Evolutionary conservation across 83 land plant species (phyloP).

Genomic region (Picea engelmannii): DNA sequence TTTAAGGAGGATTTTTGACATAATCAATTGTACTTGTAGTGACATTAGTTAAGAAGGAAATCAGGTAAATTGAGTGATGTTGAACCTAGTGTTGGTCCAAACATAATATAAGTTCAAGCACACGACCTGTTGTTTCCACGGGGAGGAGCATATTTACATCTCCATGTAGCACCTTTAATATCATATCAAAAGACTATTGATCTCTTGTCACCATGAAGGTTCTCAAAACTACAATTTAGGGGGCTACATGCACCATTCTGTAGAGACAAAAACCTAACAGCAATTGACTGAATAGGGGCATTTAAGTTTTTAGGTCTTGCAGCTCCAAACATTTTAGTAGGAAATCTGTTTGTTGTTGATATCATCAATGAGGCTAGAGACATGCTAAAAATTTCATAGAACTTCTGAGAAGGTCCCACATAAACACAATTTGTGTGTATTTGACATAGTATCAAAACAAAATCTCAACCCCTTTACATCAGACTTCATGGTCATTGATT

Average conservation of each 20-base stretch:
- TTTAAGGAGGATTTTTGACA: too few species aligned
- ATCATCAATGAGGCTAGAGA: background rate
- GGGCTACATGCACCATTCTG: background rate
- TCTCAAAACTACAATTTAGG: background rate
- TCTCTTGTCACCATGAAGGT: background rate
- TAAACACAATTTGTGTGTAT: background rate
- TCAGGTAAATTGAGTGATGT: too few species aligned
- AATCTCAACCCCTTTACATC: constrained; percentile 6
- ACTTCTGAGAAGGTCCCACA: background rate
- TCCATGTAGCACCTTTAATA: too few species aligned
- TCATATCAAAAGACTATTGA: too few species aligned
- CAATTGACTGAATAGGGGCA: constrained; percentile 1
- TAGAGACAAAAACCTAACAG: background rate
- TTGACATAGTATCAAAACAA: background rate
- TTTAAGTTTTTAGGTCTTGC: background rate
- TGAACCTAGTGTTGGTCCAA: too few species aligned
- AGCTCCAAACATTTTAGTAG: background rate
- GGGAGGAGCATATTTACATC: too few species aligned
- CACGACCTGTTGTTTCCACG: too few species aligned
- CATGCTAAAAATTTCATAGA: background rate
- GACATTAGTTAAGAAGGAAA: too few species aligned
- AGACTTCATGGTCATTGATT: background rate
- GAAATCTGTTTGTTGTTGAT: too few species aligned
- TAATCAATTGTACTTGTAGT: too few species aligned
- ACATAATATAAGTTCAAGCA: too few species aligned